A percentile compares a stretch with the other conserved stretches of the same genome.
Evolutionary conservation across 805 yeast species (phyloP).

Genomic region (Cyberlindnera bimundalis): DNA sequence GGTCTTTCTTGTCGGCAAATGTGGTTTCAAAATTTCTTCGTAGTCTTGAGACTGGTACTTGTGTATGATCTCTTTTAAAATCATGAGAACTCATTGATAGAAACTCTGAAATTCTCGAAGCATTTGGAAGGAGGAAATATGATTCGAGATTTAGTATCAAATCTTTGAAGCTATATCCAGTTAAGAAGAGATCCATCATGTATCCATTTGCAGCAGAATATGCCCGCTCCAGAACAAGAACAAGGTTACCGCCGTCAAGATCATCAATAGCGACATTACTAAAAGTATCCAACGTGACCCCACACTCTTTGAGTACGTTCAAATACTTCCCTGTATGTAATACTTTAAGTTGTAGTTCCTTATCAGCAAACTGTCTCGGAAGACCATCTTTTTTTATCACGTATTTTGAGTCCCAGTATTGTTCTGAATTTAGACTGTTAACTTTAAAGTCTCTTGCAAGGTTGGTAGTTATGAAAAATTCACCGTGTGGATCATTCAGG

Average conservation of each 20-base stretch:
- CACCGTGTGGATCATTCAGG: conserved; percentile 75
- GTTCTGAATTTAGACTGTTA: conserved; percentile 43
- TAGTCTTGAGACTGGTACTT: conserved; percentile 32
- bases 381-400: conserved; percentile 72
- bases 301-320: conserved; percentile 66
- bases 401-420: conserved; percentile 73
- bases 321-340: conserved; percentile 82
- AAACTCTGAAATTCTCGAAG: conserved; percentile 50
- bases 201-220: conserved; percentile 65
- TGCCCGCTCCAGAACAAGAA: conserved; percentile 54
- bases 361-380: conserved; percentile 56
- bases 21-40: conserved; percentile 28
- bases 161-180: conserved; percentile 52
- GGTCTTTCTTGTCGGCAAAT: conserved; percentile 18
- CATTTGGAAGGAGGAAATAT: conserved; percentile 53
- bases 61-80: conserved; percentile 38
- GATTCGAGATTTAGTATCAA: conserved; percentile 50
- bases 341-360: conserved; percentile 57
- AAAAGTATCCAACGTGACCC: conserved; percentile 32
- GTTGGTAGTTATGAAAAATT: conserved; percentile 62
- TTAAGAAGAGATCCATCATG: conserved; percentile 52
- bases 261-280: conserved; percentile 29
- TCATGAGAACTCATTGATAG: conserved; percentile 50
- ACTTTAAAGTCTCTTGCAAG: conserved; percentile 25
- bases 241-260: conserved; percentile 42